phyloP scores from a whole-genome alignment of 108 stramenopile genomes.

The Mayamaea pseudoterrestris region DNA sequence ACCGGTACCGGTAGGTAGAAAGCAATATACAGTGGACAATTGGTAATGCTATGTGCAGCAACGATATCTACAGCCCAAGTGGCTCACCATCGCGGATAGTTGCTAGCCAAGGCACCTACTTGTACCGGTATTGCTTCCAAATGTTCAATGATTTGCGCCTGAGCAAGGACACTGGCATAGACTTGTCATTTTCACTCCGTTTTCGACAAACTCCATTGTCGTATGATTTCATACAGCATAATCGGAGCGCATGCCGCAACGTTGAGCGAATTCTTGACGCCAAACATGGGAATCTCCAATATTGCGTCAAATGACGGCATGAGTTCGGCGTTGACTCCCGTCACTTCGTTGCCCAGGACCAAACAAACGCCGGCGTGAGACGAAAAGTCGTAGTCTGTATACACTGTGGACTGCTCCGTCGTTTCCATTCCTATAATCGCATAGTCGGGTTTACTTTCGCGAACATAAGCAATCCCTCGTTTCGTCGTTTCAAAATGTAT shows the following conservation, averaged over 20 bases:
- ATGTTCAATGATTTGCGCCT: too few species aligned
- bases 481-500: conserved; percentile 58
- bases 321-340: conserved; percentile 15
- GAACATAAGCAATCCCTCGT: conserved; percentile 20
- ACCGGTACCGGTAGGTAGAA: too few species aligned
- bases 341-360: conserved; percentile 84
- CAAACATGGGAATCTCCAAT: conserved; percentile 79
- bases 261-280: conserved; percentile 77
- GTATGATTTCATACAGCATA: conserved; percentile 68
- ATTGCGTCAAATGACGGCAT: conserved; percentile 30
- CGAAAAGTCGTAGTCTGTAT: conserved; percentile 35
- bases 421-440: conserved; percentile 70
- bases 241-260: conserved; percentile 82
- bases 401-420: conserved; percentile 47
- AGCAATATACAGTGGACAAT: too few species aligned
- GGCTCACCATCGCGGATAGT: too few species aligned
- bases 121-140: too few species aligned
- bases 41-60: too few species aligned
- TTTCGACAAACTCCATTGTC: conserved; percentile 41
- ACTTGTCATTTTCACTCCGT: neutral
- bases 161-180: too few species aligned
- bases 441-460: conserved; percentile 8
- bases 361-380: conserved; percentile 35
- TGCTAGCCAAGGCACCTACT: too few species aligned
- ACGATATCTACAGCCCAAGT: too few species aligned